Conservation (phyloP, 2,329 filamentous ascomycete genomes). For the Cladosporium oxysporum region DNA sequence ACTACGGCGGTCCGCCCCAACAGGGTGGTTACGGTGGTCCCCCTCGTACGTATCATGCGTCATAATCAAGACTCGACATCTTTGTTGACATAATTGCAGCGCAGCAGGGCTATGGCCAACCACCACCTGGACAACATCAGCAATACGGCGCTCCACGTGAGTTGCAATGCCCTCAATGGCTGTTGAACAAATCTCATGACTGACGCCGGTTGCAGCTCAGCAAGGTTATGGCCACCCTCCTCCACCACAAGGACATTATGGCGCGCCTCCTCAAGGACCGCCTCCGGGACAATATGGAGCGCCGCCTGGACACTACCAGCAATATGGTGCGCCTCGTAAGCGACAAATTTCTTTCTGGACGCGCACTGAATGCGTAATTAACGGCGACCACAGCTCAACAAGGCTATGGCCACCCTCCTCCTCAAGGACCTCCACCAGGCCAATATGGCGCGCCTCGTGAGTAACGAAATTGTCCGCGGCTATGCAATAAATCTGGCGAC, state of each 20-base stretch:
- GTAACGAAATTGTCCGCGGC: no score
- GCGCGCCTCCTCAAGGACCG: conserved; percentile 19
- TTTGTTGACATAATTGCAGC: background rate
- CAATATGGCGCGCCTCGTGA: conserved; percentile 10
- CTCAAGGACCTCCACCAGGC: conserved; percentile 24
- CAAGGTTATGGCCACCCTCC: background rate
- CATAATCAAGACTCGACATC: background rate
- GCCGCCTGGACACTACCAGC: background rate
- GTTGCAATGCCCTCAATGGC: background rate
- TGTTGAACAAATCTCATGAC: background rate
- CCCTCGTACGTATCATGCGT: conserved; percentile 22
- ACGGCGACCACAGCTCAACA: conserved; percentile 21
- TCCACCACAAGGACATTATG: background rate
- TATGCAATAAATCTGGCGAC: background rate
- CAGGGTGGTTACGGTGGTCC: conserved; percentile 20
- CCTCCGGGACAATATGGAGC: conserved; percentile 23
- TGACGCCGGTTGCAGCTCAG: background rate
- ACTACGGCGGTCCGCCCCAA: conserved; percentile 22
- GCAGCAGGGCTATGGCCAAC: conserved; percentile 24
- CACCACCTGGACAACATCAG: background rate
- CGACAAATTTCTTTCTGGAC: background rate
- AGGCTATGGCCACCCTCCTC: conserved; percentile 23
- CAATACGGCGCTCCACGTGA: background rate
- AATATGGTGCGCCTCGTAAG: background rate
- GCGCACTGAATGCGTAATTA: background rate